phyloP scores from a whole-genome alignment of 2,329 filamentous ascomycete species.

The Monosporascus sp. region DNA sequence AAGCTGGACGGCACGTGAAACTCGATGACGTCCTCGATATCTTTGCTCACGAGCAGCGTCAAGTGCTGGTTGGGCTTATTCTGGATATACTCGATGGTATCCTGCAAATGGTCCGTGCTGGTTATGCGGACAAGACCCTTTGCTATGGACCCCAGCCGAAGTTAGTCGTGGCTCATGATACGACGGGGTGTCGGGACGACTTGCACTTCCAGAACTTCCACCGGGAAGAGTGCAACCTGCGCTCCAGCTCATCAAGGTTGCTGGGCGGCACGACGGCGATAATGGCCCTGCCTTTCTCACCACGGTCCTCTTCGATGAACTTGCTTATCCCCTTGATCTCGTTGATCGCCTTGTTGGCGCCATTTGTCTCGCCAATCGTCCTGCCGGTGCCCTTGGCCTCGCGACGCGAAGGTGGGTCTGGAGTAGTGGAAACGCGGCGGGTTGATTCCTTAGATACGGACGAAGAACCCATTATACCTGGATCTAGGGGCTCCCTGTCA shows the following conservation, averaged over 20 bases:
- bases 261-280: conserved; percentile 1
- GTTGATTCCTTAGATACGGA: background rate
- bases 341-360: background rate
- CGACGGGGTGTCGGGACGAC: background rate
- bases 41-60: conserved; percentile 2
- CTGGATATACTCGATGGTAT: conserved; percentile 2
- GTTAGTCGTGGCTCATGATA: background rate
- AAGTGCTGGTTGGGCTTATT: conserved; percentile 1
- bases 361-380: background rate
- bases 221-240: conserved; percentile 1
- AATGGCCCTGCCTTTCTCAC: conserved; percentile 3
- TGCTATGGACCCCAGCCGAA: background rate
- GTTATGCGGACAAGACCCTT: conserved; percentile 1
- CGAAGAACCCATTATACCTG: background rate
- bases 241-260: conserved; percentile 1
- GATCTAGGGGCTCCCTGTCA: background rate
- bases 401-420: background rate
- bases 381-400: background rate
- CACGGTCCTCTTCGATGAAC: conserved; percentile 6
- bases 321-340: background rate
- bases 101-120: conserved; percentile 1
- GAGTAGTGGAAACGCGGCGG: background rate
- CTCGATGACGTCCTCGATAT: conserved; percentile 1
- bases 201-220: conserved; percentile 4
- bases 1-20: conserved; percentile 1